A percentile compares a stretch with the other conserved stretches of the same genome.
These are phyloP conservation scores for Cladosporium sp. DNA, from an alignment of 2,329 filamentous ascomycete species.

Conservation along the genomic window DNA sequence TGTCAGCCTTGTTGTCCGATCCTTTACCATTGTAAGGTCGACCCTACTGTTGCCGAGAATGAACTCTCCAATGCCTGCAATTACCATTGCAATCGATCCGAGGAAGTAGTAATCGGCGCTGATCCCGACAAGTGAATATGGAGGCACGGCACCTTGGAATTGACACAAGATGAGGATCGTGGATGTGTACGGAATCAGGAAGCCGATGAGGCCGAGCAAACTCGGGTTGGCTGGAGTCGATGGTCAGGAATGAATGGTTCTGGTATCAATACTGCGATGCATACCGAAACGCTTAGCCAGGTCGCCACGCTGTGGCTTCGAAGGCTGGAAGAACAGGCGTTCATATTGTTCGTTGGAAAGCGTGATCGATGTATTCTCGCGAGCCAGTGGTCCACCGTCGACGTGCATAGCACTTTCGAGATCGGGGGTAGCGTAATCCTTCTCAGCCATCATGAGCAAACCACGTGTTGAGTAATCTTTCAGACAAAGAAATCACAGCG, in stretches of 20 bases:
- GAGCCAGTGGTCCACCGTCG: constrained; percentile 15
- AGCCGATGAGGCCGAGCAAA: constrained; percentile 23
- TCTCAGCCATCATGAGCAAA: neutral
- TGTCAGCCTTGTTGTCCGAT: neutral
- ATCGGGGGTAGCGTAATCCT: neutral
- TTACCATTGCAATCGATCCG: constrained; percentile 21
- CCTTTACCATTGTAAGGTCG: no score
- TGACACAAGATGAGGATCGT: constrained; percentile 23
- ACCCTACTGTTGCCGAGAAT: constrained; percentile 24
- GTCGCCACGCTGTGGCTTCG: constrained; percentile 19
- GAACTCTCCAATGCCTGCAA: constrained; percentile 25
- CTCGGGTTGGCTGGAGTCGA: constrained; percentile 19
- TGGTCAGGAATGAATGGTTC: neutral
- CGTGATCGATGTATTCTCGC: constrained; percentile 21
- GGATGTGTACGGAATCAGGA: constrained; percentile 25
- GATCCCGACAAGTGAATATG: constrained; percentile 18
- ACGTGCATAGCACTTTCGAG: constrained; percentile 6
- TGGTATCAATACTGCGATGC: neutral
- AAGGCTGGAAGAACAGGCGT: constrained; percentile 24
- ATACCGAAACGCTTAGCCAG: constrained; percentile 22
- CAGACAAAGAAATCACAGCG: no score
- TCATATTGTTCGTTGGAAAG: constrained; percentile 25
- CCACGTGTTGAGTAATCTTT: no score
- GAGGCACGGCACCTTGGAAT: constrained; percentile 17
- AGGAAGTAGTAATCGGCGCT: constrained; percentile 26